Evolutionary conservation across 179 eudicot species (phyloP), one percentile per base, ranked within the genome.

Genomic region (Camellia oleifera): DNA sequence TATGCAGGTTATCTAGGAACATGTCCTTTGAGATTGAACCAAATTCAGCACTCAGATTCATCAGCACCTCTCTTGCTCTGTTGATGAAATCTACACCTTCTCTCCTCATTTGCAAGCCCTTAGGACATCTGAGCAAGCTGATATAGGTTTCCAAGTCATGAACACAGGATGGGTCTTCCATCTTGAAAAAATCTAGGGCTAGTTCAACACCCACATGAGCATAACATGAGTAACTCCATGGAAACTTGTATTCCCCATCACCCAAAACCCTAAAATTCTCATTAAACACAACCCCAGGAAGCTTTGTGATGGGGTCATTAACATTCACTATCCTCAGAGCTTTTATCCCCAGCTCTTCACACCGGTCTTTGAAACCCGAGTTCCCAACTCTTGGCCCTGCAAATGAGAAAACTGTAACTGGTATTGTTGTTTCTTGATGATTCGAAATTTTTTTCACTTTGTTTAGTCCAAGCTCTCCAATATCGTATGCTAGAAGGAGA

Each of bases 371-470:
- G 61, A 87, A 87, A 3, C 74, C 74, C 2, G 57, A 67, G 69
- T 87, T 87, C 45, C 89, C 89, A 13, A 84, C 89, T 76, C 89
- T 82, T 3, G 89, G 89, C 3, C 89, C 89, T 42, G 77, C 89
- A 42, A 84, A 86, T 0, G 89, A 86, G 45, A 83, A 86, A 2
- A 86, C 89, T 1, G 86, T 80, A 7, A 86, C 52, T 3, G 89
- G 85, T 26, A 82, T 75, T 3, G 89, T 83, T 26, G 80, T 75
- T 14, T 61, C 48, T 15, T 67, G 44, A 13, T 67, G 44, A 13
- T 79, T 57, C 0, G 52, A 17, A 42, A 32, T 32, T 32, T 32
- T 32, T 42, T 20, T 53, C 12, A 32, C 42, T 46, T 14, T 57
- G 17, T 86, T 86, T 42, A 86, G 20, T 4, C 84, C 89, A 13